Evolutionary conservation across 2,329 filamentous ascomycete genomes (phyloP).

Genomic region (Phyllosticta citrichinensis): DNA sequence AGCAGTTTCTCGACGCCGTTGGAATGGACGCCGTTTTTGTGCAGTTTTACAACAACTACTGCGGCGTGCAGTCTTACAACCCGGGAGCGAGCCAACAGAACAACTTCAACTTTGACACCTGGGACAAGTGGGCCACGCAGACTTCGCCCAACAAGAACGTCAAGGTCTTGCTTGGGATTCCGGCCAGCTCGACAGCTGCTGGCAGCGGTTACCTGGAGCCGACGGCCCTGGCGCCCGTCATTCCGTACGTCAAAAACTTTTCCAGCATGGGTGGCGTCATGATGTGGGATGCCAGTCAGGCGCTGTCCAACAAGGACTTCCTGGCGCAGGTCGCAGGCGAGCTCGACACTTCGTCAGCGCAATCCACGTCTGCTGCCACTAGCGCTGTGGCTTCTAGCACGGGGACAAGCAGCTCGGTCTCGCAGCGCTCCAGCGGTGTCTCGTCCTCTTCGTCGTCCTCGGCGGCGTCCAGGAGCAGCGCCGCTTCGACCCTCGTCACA

Average conservation of each 20-base stretch:
- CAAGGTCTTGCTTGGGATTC: constrained; percentile 53
- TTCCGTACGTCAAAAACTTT: constrained; percentile 46
- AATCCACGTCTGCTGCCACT: neutral
- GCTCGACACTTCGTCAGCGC: neutral
- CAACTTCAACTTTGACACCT: constrained; percentile 53
- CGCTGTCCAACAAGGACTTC: constrained; percentile 21
- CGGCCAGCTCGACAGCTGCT: constrained; percentile 43
- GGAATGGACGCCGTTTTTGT: constrained; percentile 52
- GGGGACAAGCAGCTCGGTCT: neutral
- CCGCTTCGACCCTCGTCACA: neutral
- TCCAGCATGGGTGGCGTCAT: constrained; percentile 56
- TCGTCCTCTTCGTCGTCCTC: neutral
- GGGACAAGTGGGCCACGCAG: constrained; percentile 55
- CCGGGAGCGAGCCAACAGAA: constrained; percentile 35
- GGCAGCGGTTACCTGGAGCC: constrained; percentile 47
- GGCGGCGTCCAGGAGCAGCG: neutral
- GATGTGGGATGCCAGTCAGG: constrained; percentile 50
- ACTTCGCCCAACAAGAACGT: constrained; percentile 49
- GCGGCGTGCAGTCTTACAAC: constrained; percentile 46
- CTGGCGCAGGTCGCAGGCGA: constrained; percentile 15
- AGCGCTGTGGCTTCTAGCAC: neutral
- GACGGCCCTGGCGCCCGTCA: constrained; percentile 38
- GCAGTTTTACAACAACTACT: constrained; percentile 63
- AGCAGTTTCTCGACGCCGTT: constrained; percentile 44
- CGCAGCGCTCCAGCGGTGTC: neutral